Percentiles rank a stretch among this genome's conserved stretches.
Conservation (phyloP, 371 early-diverging fungal species). For the Aphelidium insulamus region DNA sequence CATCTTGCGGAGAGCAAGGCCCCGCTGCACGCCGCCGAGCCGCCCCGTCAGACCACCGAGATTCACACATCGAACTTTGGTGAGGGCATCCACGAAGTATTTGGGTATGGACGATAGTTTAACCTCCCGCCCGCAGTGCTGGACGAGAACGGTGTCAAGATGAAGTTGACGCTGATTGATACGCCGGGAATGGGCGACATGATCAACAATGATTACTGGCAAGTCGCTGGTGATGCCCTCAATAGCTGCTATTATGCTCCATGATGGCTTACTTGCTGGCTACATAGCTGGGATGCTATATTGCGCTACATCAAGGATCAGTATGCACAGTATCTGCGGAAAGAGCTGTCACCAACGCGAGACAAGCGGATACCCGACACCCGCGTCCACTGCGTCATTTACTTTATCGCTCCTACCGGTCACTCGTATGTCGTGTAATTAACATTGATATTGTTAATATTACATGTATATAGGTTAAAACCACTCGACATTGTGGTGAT, state of each 20-base stretch:
- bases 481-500: slow-evolving; percentile 53
- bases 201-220: slow-evolving; percentile 75
- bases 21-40: slow-evolving; percentile 42
- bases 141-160: slow-evolving; percentile 61
- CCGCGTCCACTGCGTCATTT: slow-evolving; percentile 53
- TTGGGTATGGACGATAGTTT: not conserved
- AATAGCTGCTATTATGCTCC: no score
- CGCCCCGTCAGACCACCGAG: slow-evolving; percentile 58
- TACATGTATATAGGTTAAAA: slow-evolving; percentile 24
- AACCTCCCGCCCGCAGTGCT: slow-evolving; percentile 20
- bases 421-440: slow-evolving; percentile 26
- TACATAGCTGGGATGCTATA: slow-evolving; percentile 55
- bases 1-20: slow-evolving; percentile 68
- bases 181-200: slow-evolving; percentile 59
- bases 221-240: slow-evolving; percentile 4
- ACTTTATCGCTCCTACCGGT: slow-evolving; percentile 51
- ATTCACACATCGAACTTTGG: slow-evolving; percentile 25
- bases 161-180: slow-evolving; percentile 61
- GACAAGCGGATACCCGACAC: slow-evolving; percentile 66
- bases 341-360: slow-evolving; percentile 59
- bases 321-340: slow-evolving; percentile 66
- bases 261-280: no score
- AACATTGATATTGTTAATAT: slow-evolving; percentile 2
- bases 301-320: slow-evolving; percentile 81
- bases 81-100: not conserved